phyloP scores from a whole-genome alignment of 331 rosid species.

The Prunus yedoensis region DNA sequence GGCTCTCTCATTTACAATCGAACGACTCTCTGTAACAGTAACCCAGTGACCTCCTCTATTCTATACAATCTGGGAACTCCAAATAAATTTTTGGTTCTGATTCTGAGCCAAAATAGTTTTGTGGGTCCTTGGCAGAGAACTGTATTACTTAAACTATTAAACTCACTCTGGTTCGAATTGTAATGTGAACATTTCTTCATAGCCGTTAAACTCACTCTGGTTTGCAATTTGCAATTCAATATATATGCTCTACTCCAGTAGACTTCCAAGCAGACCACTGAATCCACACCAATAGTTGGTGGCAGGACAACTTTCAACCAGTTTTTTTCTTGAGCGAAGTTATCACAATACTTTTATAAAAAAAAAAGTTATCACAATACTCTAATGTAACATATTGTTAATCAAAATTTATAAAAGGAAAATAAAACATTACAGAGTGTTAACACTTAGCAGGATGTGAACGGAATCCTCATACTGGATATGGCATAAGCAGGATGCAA shows the following conservation, averaged over 20 bases:
- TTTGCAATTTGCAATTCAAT: too few species aligned
- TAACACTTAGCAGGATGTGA: background rate
- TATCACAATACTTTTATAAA: too few species aligned
- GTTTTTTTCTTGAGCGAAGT: too few species aligned
- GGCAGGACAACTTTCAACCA: too few species aligned
- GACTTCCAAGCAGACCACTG: too few species aligned
- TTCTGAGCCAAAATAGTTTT: background rate
- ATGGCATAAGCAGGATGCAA: slow-evolving; percentile 2
- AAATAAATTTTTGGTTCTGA: background rate
- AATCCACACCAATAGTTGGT: background rate
- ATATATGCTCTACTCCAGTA: too few species aligned
- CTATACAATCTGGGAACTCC: background rate
- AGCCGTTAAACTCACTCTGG: background rate
- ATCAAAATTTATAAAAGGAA: too few species aligned
- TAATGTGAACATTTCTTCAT: background rate
- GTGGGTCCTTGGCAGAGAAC: background rate
- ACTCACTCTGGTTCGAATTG: background rate
- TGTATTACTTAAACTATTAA: background rate
- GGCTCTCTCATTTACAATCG: background rate
- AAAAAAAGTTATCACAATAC: too few species aligned
- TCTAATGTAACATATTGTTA: too few species aligned
- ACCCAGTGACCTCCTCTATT: background rate
- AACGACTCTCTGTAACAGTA: background rate
- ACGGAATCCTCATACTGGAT: background rate
- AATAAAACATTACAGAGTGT: background rate